Evolutionary conservation across 1,284 basidiomycete species (phyloP).

Genomic region (Cutaneotrichosporon cavernicola): DNA sequence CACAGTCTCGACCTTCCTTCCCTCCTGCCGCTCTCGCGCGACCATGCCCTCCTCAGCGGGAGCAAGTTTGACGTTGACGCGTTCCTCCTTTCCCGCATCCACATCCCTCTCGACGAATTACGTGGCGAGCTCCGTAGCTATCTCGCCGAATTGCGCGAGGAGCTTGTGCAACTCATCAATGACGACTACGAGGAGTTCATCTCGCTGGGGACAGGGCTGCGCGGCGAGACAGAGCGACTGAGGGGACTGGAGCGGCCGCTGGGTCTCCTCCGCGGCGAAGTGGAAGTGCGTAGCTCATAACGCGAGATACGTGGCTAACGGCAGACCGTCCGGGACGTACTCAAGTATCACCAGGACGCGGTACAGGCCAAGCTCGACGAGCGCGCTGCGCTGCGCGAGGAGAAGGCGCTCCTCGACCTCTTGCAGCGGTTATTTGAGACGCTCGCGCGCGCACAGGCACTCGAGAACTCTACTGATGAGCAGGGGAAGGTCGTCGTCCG

Average conservation of each 20-base stretch:
- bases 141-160: constrained; percentile 76
- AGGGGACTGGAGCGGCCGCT: constrained; percentile 67
- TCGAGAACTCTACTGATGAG: constrained; percentile 53
- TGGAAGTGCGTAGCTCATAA: constrained; percentile 61
- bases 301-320: not conserved
- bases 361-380: constrained; percentile 74
- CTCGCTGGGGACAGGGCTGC: constrained; percentile 82
- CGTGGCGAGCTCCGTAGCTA: constrained; percentile 84
- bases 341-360: constrained; percentile 61
- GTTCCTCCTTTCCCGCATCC: constrained; percentile 82
- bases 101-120: constrained; percentile 81
- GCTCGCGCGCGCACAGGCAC: constrained; percentile 73
- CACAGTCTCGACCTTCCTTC: constrained; percentile 63
- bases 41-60: constrained; percentile 68
- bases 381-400: constrained; percentile 71
- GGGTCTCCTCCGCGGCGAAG: constrained; percentile 62
- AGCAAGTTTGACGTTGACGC: constrained; percentile 75
- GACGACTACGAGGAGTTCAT: constrained; percentile 98
- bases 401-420: constrained; percentile 80
- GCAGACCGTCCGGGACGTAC: constrained; percentile 43
- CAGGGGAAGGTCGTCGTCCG: constrained; percentile 71
- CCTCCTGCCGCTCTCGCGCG: constrained; percentile 73
- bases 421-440: constrained; percentile 86
- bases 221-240: constrained; percentile 74
- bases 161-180: constrained; percentile 92